Evolutionary conservation across 108 stramenopile species (phyloP).

Genomic region (Epipyxis sp.): DNA sequence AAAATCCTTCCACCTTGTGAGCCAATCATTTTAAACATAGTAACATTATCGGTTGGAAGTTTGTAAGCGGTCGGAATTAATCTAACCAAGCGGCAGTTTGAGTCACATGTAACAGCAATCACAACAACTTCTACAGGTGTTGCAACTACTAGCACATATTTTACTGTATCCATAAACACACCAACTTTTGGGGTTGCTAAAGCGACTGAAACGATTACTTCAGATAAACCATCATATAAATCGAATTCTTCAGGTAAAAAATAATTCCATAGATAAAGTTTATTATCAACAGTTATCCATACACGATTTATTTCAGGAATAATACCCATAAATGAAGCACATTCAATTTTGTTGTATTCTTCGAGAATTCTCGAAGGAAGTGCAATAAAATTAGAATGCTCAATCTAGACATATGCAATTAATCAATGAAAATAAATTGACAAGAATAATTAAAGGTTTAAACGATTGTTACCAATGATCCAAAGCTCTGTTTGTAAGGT

Average conservation of each 20-base stretch:
- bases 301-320: conserved; percentile 78
- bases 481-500: background rate
- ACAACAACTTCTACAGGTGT: conserved; percentile 84
- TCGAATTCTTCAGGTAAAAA: conserved; percentile 61
- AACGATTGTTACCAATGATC: background rate
- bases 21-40: conserved; percentile 70
- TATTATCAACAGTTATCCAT: conserved; percentile 85
- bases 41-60: conserved; percentile 76
- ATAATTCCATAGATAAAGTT: conserved; percentile 82
- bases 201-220: conserved; percentile 71
- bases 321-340: conserved; percentile 77
- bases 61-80: conserved; percentile 68
- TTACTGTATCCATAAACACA: conserved; percentile 71
- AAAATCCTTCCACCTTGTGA: conserved; percentile 78
- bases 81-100: background rate
- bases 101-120: conserved; percentile 42
- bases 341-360: conserved; percentile 38
- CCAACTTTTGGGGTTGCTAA: conserved; percentile 74
- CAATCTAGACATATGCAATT: background rate
- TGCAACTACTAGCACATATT: conserved; percentile 82
- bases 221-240: conserved; percentile 71
- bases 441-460: background rate
- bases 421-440: background rate
- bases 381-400: background rate
- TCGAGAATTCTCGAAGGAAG: conserved; percentile 8